These are phyloP conservation scores for Nymphaea thermarum DNA, from an alignment of 164 flowering plant genomes.

Conservation along the genomic window DNA sequence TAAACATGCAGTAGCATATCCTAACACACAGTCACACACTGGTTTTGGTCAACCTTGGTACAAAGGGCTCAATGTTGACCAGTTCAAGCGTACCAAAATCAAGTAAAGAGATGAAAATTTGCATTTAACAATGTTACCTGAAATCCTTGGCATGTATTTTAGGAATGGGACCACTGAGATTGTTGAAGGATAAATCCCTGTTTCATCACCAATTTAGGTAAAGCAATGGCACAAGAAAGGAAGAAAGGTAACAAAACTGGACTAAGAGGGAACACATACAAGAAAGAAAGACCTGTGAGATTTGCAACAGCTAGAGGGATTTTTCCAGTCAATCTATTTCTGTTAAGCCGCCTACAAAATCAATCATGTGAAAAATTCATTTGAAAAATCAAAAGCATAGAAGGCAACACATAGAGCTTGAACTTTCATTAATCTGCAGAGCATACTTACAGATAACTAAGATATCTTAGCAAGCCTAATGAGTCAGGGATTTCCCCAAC, in stretches of 20 bases:
- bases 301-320: slow-evolving; percentile 64
- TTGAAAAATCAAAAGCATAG: neutral
- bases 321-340: slow-evolving; percentile 61
- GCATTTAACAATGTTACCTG: slow-evolving; percentile 35
- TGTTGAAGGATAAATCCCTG: slow-evolving; percentile 93
- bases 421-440: neutral
- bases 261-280: slow-evolving; percentile 44
- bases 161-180: slow-evolving; percentile 79
- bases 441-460: slow-evolving; percentile 74
- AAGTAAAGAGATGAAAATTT: too few relatives aligned
- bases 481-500: slow-evolving; percentile 77
- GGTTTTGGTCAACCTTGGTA: too few relatives aligned
- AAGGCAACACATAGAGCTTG: neutral
- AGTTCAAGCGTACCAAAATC: too few relatives aligned
- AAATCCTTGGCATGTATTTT: slow-evolving; percentile 73
- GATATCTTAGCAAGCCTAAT: slow-evolving; percentile 49
- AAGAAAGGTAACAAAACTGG: neutral
- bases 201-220: neutral
- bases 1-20: too few relatives aligned
- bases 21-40: too few relatives aligned
- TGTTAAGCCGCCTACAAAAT: slow-evolving; percentile 68
- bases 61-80: too few relatives aligned
- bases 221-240: neutral
- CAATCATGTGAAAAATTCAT: slow-evolving; percentile 9
- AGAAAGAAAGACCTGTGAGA: slow-evolving; percentile 78